Conservation (phyloP, 352 stramenopile species). For the Phytophthora podocarpi region DNA sequence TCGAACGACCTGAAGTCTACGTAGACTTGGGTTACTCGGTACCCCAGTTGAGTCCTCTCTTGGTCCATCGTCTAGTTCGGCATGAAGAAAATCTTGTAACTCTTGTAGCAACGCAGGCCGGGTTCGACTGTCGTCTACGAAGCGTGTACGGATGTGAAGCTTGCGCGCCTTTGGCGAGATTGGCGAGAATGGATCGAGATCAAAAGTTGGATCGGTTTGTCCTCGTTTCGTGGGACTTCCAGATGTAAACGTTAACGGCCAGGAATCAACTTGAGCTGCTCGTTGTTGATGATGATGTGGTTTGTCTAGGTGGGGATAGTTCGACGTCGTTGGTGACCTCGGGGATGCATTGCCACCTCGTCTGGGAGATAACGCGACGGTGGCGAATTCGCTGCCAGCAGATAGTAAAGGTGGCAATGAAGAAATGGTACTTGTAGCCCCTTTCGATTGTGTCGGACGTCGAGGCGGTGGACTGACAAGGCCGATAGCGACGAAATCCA, state of each 20-base stretch:
- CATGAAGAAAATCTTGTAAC: constrained; percentile 40
- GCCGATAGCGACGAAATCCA: constrained; percentile 29
- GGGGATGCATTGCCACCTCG: neutral
- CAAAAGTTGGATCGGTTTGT: constrained; percentile 4
- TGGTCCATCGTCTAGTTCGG: constrained; percentile 30
- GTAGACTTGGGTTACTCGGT: constrained; percentile 37
- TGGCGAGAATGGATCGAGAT: constrained; percentile 25
- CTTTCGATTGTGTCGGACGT: constrained; percentile 21
- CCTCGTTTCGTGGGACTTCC: constrained; percentile 13
- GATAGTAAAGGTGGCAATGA: constrained; percentile 24
- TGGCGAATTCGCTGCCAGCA: constrained; percentile 1
- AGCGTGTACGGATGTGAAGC: constrained; percentile 22
- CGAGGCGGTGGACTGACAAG: constrained; percentile 25
- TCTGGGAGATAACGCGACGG: constrained; percentile 20
- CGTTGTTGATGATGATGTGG: constrained; percentile 10
- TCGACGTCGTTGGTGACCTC: constrained; percentile 1
- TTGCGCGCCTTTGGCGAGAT: constrained; percentile 34
- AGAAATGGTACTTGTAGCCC: constrained; percentile 6
- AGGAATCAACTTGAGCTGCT: constrained; percentile 43
- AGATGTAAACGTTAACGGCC: constrained; percentile 38
- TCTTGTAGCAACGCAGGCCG: constrained; percentile 51
- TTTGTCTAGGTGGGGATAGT: constrained; percentile 27
- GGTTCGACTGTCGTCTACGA: constrained; percentile 42
- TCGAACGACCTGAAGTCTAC: constrained; percentile 62
- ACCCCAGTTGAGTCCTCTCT: neutral